Conservation (phyloP, 2,329 filamentous ascomycete genomes). For the Arachnomyces sp. region DNA sequence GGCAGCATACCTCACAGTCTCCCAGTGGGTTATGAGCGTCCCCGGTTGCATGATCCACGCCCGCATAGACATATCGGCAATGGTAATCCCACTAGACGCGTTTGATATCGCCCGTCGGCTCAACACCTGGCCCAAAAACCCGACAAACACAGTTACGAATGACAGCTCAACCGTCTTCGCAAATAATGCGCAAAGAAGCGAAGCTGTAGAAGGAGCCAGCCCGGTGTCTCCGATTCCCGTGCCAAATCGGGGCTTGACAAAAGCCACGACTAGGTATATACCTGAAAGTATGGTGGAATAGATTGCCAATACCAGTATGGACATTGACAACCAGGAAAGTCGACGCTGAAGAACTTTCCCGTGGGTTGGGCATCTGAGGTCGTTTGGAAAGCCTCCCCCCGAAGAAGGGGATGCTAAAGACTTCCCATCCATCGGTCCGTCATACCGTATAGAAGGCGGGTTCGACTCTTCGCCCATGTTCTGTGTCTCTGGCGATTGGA, state of each 20-base stretch:
- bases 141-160: conserved; percentile 70
- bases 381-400: too few species aligned
- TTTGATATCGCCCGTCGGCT: conserved; percentile 60
- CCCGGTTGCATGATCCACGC: conserved; percentile 69
- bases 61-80: conserved; percentile 72
- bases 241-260: conserved; percentile 58
- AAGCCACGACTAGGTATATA: conserved; percentile 57
- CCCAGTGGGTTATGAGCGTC: conserved; percentile 61
- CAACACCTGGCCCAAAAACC: conserved; percentile 66
- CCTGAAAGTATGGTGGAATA: conserved; percentile 34
- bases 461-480: too few species aligned
- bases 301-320: conserved; percentile 29
- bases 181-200: conserved; percentile 58
- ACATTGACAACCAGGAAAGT: conserved; percentile 28
- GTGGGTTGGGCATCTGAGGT: conserved; percentile 23
- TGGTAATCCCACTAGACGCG: conserved; percentile 56
- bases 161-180: conserved; percentile 72
- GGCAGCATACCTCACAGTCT: conserved; percentile 57
- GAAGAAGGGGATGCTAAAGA: too few species aligned
- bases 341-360: conserved; percentile 23
- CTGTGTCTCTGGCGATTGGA: too few species aligned
- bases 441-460: too few species aligned
- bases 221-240: conserved; percentile 46
- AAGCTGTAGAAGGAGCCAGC: conserved; percentile 57
- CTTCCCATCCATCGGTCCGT: too few species aligned